Evolutionary conservation across 345 rosid species (phyloP).

Genomic region (Raphanus sativus): DNA sequence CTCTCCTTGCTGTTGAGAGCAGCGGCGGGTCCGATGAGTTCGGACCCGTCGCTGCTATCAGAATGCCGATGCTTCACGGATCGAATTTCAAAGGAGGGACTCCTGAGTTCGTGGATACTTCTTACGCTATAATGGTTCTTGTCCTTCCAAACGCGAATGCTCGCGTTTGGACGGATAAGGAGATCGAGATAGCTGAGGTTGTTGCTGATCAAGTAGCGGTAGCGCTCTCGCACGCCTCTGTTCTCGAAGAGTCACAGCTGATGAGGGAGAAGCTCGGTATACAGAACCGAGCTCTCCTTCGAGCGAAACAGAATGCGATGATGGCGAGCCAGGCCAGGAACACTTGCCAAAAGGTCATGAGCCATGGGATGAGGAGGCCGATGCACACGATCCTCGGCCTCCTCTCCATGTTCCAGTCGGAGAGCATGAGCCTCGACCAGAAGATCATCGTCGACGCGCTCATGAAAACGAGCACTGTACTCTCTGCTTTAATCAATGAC

Average conservation of each 20-base stretch:
- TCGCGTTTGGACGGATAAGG: constrained; percentile 64
- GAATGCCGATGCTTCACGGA: constrained; percentile 88
- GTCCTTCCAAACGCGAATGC: constrained; percentile 61
- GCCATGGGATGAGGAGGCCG: constrained; percentile 93
- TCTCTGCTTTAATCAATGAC: constrained; percentile 75
- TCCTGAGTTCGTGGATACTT: constrained; percentile 68
- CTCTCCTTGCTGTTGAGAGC: constrained; percentile 69
- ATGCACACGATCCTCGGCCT: constrained; percentile 92
- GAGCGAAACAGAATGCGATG: constrained; percentile 80
- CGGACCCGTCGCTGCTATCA: constrained; percentile 82
- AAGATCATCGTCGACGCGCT: constrained; percentile 64
- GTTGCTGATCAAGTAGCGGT: constrained; percentile 99
- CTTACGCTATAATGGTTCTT: constrained; percentile 79
- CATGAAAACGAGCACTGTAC: constrained; percentile 67
- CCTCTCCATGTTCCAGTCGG: constrained; percentile 72
- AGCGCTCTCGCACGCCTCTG: constrained; percentile 93
- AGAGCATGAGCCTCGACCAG: constrained; percentile 60
- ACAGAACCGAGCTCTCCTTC: constrained; percentile 73
- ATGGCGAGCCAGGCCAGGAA: constrained; percentile 93
- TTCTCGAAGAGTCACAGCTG: constrained; percentile 86
- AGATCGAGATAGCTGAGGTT: constrained; percentile 83
- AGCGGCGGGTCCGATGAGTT: constrained; percentile 51
- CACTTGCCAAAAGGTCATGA: constrained; percentile 95
- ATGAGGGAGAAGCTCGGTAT: constrained; percentile 83
- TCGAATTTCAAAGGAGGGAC: constrained; percentile 95